Percentiles rank a stretch among this genome's conserved stretches.
These are phyloP conservation scores for Botrytis hyacinthi DNA, from an alignment of 2,329 filamentous ascomycete species.

Conservation along the genomic window DNA sequence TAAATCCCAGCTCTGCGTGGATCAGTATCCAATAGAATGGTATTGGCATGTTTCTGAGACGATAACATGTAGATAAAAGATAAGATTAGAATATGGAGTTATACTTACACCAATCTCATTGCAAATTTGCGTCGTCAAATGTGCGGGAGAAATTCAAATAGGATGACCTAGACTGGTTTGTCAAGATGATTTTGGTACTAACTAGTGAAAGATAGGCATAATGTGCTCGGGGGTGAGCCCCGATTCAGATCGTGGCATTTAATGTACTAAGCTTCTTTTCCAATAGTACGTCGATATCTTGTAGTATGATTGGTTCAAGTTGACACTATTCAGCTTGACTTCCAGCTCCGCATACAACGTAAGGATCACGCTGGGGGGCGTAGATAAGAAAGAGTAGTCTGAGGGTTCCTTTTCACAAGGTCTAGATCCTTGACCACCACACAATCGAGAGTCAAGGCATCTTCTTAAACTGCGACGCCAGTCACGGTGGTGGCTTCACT, in stretches of 20 bases:
- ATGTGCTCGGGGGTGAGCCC: background rate
- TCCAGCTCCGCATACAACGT: background rate
- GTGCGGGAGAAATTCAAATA: background rate
- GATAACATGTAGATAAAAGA: constrained; percentile 1
- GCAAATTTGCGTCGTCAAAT: constrained; percentile 8
- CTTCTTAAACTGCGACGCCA: background rate
- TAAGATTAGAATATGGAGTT: background rate
- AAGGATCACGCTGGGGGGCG: background rate
- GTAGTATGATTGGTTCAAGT: background rate
- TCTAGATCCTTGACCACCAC: background rate
- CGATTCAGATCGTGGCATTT: background rate
- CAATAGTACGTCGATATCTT: background rate
- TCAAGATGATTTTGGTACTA: no score
- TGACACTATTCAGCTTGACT: background rate
- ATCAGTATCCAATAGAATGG: background rate
- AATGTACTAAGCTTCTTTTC: background rate
- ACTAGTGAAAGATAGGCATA: background rate
- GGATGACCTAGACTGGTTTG: background rate
- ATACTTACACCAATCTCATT: background rate
- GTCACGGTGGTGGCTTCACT: background rate
- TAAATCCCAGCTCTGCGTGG: background rate
- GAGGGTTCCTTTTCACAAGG: background rate
- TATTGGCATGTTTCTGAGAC: background rate
- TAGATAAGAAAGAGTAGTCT: constrained; percentile 1
- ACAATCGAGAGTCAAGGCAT: background rate